Evolutionary conservation across 129 eudicot genomes (phyloP).

Genomic region (Centaurea solstitialis): DNA sequence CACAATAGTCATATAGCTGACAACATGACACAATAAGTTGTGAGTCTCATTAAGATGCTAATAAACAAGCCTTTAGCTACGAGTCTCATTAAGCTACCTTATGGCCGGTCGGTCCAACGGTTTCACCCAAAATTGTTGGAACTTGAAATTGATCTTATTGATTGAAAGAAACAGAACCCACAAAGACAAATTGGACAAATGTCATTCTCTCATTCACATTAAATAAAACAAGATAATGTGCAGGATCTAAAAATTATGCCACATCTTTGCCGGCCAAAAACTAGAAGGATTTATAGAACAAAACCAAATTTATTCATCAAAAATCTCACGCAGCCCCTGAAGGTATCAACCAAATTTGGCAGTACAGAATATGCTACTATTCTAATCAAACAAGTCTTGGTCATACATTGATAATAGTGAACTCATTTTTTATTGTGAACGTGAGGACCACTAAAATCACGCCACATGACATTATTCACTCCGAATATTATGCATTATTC

Average conservation of each 20-base stretch:
- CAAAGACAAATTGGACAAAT: slow-evolving; percentile 2
- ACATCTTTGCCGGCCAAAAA: background rate
- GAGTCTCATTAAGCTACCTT: too few species aligned
- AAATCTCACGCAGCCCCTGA: background rate
- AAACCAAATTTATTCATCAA: background rate
- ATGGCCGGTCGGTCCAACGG: too few species aligned
- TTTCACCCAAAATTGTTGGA: background rate
- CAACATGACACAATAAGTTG: too few species aligned
- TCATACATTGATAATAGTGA: background rate
- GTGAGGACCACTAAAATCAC: too few species aligned
- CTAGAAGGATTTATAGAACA: background rate
- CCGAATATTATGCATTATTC: too few species aligned
- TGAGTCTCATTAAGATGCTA: too few species aligned
- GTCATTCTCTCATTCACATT: background rate
- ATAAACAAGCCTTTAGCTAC: too few species aligned
- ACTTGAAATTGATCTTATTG: background rate
- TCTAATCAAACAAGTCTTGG: background rate
- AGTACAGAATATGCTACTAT: background rate
- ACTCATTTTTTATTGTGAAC: too few species aligned
- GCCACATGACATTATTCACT: too few species aligned
- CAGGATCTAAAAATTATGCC: background rate
- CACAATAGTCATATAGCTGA: too few species aligned
- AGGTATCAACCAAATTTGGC: background rate
- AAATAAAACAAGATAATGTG: background rate
- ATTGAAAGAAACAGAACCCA: background rate